Percentiles rank a stretch among this genome's conserved stretches.
Conservation (phyloP, 2,329 filamentous ascomycete genomes). For the Cercospora zeae-maydis region DNA sequence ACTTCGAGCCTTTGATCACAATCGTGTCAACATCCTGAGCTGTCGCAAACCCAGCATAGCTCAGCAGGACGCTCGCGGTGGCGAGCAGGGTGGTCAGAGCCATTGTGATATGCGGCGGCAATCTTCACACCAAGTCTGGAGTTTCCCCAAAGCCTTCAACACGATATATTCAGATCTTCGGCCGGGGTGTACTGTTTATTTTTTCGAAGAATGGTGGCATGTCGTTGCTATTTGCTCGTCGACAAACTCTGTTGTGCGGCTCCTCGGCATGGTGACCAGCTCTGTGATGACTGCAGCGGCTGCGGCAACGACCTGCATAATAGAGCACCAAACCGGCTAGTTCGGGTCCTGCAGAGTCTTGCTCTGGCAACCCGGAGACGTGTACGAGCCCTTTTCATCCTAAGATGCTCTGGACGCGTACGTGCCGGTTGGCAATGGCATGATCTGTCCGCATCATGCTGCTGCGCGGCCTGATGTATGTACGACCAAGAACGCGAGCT, state of each 20-base stretch:
- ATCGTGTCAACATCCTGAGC: constrained; percentile 60
- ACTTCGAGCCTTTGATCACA: constrained; percentile 74
- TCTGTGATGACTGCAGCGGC: not conserved
- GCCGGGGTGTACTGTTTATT: not conserved
- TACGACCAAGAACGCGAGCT: not conserved
- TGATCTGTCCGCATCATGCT: constrained; percentile 1
- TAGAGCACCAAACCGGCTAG: not conserved
- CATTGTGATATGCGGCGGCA: not conserved
- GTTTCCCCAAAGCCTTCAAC: not conserved
- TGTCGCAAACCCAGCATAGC: constrained; percentile 31
- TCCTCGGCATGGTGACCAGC: constrained; percentile 4
- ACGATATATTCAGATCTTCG: not conserved
- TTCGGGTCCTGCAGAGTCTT: not conserved
- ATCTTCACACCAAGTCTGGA: not conserved
- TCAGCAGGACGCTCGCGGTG: constrained; percentile 1
- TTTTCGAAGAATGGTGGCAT: not conserved
- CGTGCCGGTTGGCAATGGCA: not conserved
- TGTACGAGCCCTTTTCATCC: not conserved
- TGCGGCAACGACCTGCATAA: constrained; percentile 6
- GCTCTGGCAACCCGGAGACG: not conserved
- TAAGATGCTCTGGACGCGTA: not conserved
- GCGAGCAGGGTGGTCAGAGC: not conserved
- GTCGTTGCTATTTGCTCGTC: not conserved
- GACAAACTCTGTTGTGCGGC: constrained; percentile 1
- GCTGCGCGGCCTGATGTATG: not conserved